phyloP scores from a whole-genome alignment of 1,284 basidiomycete genomes.

The Phlebopus sp. region DNA sequence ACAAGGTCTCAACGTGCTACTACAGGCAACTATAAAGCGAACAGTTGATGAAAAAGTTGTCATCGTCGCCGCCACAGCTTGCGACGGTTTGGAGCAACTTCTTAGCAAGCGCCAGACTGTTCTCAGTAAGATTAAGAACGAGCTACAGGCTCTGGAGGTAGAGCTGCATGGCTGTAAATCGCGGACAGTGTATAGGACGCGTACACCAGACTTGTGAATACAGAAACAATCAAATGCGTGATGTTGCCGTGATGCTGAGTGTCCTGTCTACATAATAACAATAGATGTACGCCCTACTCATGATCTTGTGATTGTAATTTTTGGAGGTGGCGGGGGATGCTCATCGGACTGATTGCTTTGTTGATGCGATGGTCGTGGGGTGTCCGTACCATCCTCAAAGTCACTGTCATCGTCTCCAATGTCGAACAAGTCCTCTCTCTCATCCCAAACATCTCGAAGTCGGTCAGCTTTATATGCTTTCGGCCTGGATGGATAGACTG shows the following conservation, averaged over 20 bases:
- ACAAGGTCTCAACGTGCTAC: slow-evolving; percentile 3
- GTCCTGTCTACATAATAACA: slow-evolving; percentile 28
- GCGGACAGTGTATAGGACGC: slow-evolving; percentile 6
- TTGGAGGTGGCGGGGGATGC: slow-evolving; percentile 18
- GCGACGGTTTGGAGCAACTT: slow-evolving; percentile 45
- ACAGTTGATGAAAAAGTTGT: slow-evolving; percentile 47
- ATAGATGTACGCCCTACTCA: slow-evolving; percentile 22
- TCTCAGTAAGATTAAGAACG: slow-evolving; percentile 36
- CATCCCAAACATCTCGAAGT: slow-evolving; percentile 72
- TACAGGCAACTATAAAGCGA: slow-evolving; percentile 45
- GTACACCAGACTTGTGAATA: background rate
- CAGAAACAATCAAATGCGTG: slow-evolving; percentile 18
- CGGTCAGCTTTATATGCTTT: slow-evolving; percentile 29
- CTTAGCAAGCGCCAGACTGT: slow-evolving; percentile 45
- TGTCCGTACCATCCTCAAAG: slow-evolving; percentile 11
- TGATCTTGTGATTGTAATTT: slow-evolving; percentile 27
- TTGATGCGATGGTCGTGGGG: slow-evolving; percentile 8
- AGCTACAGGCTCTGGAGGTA: slow-evolving; percentile 46
- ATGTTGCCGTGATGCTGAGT: slow-evolving; percentile 2
- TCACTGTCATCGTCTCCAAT: slow-evolving; percentile 50
- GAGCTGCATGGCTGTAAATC: slow-evolving; percentile 36
- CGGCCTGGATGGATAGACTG: slow-evolving; percentile 15
- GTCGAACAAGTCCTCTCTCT: slow-evolving; percentile 72
- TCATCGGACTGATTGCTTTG: background rate
- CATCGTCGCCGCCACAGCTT: slow-evolving; percentile 42